Percentiles rank a stretch among this genome's conserved stretches.
phyloP scores from a whole-genome alignment of 495 filamentous ascomycete genomes.

The Astrothelium macrocarpum region DNA sequence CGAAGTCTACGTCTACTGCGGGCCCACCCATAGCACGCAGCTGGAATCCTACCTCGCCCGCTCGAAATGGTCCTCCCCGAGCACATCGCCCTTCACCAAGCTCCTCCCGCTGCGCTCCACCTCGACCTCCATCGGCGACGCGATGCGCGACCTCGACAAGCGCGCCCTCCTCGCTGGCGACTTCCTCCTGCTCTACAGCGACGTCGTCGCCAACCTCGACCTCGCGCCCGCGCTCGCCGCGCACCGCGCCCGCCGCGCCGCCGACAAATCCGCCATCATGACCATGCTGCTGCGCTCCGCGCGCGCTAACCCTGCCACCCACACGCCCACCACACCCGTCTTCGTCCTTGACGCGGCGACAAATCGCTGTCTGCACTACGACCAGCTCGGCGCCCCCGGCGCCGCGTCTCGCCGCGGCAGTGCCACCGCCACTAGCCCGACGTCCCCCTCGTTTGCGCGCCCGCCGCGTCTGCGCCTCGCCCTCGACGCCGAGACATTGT shows the following conservation, averaged over 20 bases:
- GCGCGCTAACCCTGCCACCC: conserved; percentile 63
- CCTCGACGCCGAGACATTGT: conserved; percentile 65
- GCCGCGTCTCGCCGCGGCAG: neutral
- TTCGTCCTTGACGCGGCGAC: conserved; percentile 78
- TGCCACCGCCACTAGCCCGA: neutral
- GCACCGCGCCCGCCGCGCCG: conserved; percentile 70
- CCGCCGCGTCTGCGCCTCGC: conserved; percentile 34
- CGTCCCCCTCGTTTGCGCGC: neutral
- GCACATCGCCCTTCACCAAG: conserved; percentile 73
- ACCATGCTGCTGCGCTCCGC: conserved; percentile 83
- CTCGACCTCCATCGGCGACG: conserved; percentile 84
- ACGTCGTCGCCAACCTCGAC: conserved; percentile 83
- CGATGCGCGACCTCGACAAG: conserved; percentile 86
- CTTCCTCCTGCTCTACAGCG: conserved; percentile 86
- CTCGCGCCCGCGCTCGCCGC: conserved; percentile 68
- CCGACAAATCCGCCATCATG: conserved; percentile 95
- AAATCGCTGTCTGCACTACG: conserved; percentile 84
- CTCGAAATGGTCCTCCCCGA: conserved; percentile 59
- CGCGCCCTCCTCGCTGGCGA: conserved; percentile 79
- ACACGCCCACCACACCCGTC: conserved; percentile 62
- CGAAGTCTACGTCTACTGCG: conserved; percentile 85
- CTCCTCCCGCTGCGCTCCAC: conserved; percentile 80
- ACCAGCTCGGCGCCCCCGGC: conserved; percentile 45
- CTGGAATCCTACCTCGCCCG: conserved; percentile 71
- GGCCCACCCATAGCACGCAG: conserved; percentile 79